Base-by-base conservation (phyloP, 2,329 filamentous ascomycete species). In the Ophiostoma ips region DNA sequence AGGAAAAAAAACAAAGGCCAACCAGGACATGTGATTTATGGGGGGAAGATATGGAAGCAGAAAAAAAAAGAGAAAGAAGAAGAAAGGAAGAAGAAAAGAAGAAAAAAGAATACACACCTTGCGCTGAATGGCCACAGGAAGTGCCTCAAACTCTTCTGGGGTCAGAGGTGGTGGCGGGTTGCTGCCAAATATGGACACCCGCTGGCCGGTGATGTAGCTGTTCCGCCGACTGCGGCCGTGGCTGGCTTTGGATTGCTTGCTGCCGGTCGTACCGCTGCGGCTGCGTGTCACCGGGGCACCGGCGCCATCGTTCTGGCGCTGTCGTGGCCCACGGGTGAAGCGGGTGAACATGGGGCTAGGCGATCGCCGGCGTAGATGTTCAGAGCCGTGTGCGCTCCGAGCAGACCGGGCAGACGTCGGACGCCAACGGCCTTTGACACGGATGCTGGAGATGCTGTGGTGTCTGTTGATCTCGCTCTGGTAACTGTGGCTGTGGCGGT, bases 41-140 rank as follows among this genome's bases (percentile, higher is more conserved):
- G n/a, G n/a, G n/a, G n/a, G n/a, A n/a, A n/a, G n/a, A n/a, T n/a
- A n/a, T n/a, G n/a, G n/a, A n/a, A 30, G 24, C 8, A 43, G 40
- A 30, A 38, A 48, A 28, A 31, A 15, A 37, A 37, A 19, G n/a
- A n/a, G 34, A 45, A 24, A 24, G 15, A 28, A 46, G 24, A 28
- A 13, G 28, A 3, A 34, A 28, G 8, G 30, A 24, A 16, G n/a
- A 19, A 33, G 43, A 34, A 31, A 37, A 13, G 30, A 41, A 13
- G 5, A 28, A 30, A 48, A 18, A 30, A 40, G 16, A 15, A 38
- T 19, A 18, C 52, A 31, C 62, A 75, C 71, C 68, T 75, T 74
- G 60, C 69, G 66, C 55, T 69, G 66, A 19, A 74, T 68, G n/a
- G 71, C 70, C 43, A 70, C 55, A 9, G 71, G 71, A 50, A 75